phyloP scores from a whole-genome alignment of 495 filamentous ascomycete species.

The Darksidea phi region DNA sequence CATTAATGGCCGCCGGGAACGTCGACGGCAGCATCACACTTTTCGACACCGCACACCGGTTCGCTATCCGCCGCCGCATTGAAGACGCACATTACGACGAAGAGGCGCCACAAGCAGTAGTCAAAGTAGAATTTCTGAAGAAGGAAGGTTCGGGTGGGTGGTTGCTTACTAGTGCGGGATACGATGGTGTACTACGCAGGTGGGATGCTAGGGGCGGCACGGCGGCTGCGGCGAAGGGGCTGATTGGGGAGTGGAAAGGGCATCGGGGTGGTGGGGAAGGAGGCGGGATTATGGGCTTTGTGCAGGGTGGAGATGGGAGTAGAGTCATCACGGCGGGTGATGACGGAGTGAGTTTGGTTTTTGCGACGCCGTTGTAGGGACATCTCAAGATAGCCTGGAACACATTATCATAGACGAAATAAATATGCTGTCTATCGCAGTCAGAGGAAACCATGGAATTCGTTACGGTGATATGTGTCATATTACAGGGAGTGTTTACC shows the following conservation, averaged over 20 bases:
- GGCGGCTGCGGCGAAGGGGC: constrained; percentile 54
- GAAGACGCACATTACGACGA: constrained; percentile 76
- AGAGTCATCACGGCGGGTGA: constrained; percentile 85
- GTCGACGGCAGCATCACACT: constrained; percentile 90
- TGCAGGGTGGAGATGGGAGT: constrained; percentile 63
- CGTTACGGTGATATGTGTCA: no score
- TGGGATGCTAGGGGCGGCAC: constrained; percentile 40
- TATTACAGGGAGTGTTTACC: no score
- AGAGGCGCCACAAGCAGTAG: constrained; percentile 56
- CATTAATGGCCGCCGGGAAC: constrained; percentile 79
- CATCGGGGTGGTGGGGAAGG: constrained; percentile 78
- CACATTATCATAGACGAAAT: no score
- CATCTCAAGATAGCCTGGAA: no score
- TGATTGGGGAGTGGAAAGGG: constrained; percentile 77
- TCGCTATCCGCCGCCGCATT: constrained; percentile 77
- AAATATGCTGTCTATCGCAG: no score
- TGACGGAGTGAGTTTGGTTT: constrained; percentile 71
- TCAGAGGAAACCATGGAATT: no score
- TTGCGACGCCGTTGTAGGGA: constrained; percentile 42
- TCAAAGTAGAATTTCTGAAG: constrained; percentile 84
- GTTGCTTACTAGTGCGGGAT: constrained; percentile 34
- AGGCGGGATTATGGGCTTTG: constrained; percentile 85
- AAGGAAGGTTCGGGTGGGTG: constrained; percentile 18
- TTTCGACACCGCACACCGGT: constrained; percentile 79
- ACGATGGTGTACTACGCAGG: constrained; percentile 38